A percentile compares a stretch with the other conserved stretches of the same genome.
phyloP scores from a whole-genome alignment of 805 yeast species.

The Metschnikowia drakensbergensis region DNA sequence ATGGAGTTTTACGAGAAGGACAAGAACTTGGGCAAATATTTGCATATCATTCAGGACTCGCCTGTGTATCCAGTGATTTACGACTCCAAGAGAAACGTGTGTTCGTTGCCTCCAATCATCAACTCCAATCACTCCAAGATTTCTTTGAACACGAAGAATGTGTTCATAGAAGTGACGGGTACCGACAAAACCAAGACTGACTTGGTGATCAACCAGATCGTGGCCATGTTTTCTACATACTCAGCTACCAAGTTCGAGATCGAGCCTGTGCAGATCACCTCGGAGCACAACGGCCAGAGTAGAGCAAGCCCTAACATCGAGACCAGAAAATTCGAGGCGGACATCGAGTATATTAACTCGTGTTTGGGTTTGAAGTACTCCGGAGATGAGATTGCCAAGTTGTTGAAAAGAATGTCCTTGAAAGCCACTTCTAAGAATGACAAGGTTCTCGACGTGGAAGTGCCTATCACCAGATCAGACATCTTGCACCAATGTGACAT shows the following conservation, averaged over 20 bases:
- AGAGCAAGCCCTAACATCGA: conserved; percentile 71
- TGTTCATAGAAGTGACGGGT: conserved; percentile 92
- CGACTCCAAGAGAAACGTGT: conserved; percentile 71
- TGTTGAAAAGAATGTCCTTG: conserved; percentile 80
- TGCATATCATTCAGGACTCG: conserved; percentile 81
- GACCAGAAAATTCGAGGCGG: conserved; percentile 68
- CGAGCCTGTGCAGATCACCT: conserved; percentile 84
- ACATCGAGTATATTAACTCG: conserved; percentile 81
- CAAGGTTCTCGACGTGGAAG: conserved; percentile 56
- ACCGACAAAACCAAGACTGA: conserved; percentile 94
- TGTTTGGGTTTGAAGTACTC: conserved; percentile 80
- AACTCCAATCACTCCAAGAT: conserved; percentile 90
- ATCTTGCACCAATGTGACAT: conserved; percentile 95
- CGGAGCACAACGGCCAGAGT: conserved; percentile 73
- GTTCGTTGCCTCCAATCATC: conserved; percentile 96
- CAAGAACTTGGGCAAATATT: conserved; percentile 82
- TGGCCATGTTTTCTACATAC: conserved; percentile 93
- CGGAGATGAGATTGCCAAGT: conserved; percentile 60
- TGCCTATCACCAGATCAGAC: conserved; percentile 96
- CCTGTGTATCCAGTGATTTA: conserved; percentile 89
- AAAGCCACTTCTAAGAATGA: conserved; percentile 50
- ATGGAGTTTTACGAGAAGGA: conserved; percentile 90
- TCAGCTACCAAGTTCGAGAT: conserved; percentile 76
- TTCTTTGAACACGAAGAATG: conserved; percentile 75
- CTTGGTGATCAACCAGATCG: conserved; percentile 84